Percentiles rank a stretch among this genome's conserved stretches.
These are phyloP conservation scores for Starmera amethionina DNA, from an alignment of 805 yeast genomes.

Conservation along the genomic window DNA sequence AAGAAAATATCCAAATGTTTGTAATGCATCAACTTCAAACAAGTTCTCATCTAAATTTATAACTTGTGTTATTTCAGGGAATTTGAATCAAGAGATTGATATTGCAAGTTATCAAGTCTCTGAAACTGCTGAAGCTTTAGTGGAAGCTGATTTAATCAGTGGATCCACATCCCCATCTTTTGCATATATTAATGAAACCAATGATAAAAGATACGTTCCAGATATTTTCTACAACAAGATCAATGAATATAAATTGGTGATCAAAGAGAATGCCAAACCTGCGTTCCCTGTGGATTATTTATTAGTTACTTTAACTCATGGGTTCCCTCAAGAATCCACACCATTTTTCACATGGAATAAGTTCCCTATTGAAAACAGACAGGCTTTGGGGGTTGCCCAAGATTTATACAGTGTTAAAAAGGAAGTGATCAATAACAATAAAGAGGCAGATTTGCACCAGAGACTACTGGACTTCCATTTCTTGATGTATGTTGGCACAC, in stretches of 20 bases:
- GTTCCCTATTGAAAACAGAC: conserved; percentile 78
- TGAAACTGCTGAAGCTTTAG: conserved; percentile 77
- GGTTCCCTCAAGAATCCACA: conserved; percentile 62
- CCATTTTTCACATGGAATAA: conserved; percentile 38
- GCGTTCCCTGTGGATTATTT: conserved; percentile 89
- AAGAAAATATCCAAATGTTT: conserved; percentile 45
- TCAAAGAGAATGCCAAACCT: conserved; percentile 84
- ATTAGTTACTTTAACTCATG: conserved; percentile 82
- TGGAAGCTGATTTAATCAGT: conserved; percentile 72
- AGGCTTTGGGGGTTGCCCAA: conserved; percentile 63
- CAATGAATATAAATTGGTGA: conserved; percentile 83
- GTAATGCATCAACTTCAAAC: conserved; percentile 56
- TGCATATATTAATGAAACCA: conserved; percentile 71
- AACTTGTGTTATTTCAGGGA: conserved; percentile 92
- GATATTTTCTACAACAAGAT: conserved; percentile 78
- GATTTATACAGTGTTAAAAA: conserved; percentile 45
- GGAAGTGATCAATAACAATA: conserved; percentile 31
- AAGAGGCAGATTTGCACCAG: conserved; percentile 20
- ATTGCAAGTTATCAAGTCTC: conserved; percentile 87
- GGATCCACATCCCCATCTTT: conserved; percentile 89
- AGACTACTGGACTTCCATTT: conserved; percentile 69
- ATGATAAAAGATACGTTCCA: conserved; percentile 76
- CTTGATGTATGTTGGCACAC: conserved; percentile 42
- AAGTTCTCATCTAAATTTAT: conserved; percentile 81
- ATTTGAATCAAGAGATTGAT: conserved; percentile 78